Percentiles rank a stretch among this genome's conserved stretches.
These are phyloP conservation scores for Rubroboletus satanas DNA, from an alignment of 768 basidiomycete species.

Conservation along the genomic window DNA sequence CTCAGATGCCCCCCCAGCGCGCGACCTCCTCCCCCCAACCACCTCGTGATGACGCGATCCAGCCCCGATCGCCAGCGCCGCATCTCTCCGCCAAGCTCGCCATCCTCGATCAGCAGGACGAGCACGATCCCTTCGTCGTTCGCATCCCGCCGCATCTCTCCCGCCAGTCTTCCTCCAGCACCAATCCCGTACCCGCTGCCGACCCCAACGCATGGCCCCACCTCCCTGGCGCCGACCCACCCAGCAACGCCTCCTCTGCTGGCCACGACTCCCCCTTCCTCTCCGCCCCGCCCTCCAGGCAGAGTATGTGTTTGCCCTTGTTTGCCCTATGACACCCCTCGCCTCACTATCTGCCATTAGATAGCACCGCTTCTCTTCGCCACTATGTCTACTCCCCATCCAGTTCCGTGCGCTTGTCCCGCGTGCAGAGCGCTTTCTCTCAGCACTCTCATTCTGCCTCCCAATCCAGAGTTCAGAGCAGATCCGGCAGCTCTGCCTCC, in stretches of 20 bases:
- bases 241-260: constrained; percentile 41
- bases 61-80: constrained; percentile 16
- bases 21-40: constrained; percentile 9
- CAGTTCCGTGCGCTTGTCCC: constrained; percentile 30
- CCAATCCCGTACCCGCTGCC: constrained; percentile 18
- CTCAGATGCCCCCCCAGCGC: constrained; percentile 15
- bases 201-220: constrained; percentile 20
- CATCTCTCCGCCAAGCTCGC: constrained; percentile 17
- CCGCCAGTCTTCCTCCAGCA: constrained; percentile 27
- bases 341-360: constrained; percentile 15
- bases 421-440: constrained; percentile 36
- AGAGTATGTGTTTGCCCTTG: constrained; percentile 34
- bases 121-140: constrained; percentile 46
- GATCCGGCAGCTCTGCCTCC: constrained; percentile 45
- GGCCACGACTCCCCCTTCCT: constrained; percentile 15
- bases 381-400: constrained; percentile 29
- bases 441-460: constrained; percentile 34
- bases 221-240: constrained; percentile 15
- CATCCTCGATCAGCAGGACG: constrained; percentile 24
- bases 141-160: constrained; percentile 34
- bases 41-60: constrained; percentile 16
- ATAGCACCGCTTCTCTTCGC: constrained; percentile 29
- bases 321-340: constrained; percentile 3
- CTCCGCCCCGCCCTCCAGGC: constrained; percentile 32
- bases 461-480: constrained; percentile 45